phyloP scores from a whole-genome alignment of 345 rosid genomes.

The Linum tenue region DNA sequence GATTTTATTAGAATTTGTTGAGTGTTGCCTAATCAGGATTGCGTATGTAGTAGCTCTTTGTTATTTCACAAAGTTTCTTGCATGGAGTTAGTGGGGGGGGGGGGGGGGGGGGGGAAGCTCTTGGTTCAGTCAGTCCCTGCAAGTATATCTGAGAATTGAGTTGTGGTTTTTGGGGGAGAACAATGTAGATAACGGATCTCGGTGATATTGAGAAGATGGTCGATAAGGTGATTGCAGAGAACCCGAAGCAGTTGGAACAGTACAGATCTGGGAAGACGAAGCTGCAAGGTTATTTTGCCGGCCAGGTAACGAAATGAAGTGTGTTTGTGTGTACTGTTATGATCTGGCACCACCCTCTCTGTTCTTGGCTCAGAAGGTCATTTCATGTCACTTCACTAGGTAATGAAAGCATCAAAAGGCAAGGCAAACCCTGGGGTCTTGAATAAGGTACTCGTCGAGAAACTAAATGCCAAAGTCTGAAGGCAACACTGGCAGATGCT shows the following conservation, averaged over 20 bases:
- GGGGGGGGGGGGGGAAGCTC: too few species aligned
- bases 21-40: too few species aligned
- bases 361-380: background rate
- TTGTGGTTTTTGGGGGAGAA: too few species aligned
- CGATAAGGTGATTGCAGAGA: conserved; percentile 57
- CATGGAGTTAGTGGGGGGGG: too few species aligned
- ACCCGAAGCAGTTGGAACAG: conserved; percentile 79
- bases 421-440: conserved; percentile 82
- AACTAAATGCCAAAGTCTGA: conserved; percentile 51
- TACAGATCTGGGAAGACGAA: conserved; percentile 80
- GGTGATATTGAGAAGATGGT: conserved; percentile 75
- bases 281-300: conserved; percentile 83
- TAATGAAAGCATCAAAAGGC: conserved; percentile 85
- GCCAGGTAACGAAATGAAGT: conserved; percentile 44
- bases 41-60: too few species aligned
- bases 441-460: conserved; percentile 71
- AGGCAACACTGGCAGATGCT: background rate
- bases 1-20: background rate
- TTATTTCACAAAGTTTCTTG: too few species aligned
- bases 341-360: background rate
- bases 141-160: too few species aligned
- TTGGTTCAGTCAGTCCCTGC: too few species aligned
- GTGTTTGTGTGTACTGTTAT: background rate
- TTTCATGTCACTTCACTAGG: conserved; percentile 32
- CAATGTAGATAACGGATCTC: conserved; percentile 60